Base-by-base conservation (phyloP, 2,329 filamentous ascomycete species). In the Fusarium compactum region DNA sequence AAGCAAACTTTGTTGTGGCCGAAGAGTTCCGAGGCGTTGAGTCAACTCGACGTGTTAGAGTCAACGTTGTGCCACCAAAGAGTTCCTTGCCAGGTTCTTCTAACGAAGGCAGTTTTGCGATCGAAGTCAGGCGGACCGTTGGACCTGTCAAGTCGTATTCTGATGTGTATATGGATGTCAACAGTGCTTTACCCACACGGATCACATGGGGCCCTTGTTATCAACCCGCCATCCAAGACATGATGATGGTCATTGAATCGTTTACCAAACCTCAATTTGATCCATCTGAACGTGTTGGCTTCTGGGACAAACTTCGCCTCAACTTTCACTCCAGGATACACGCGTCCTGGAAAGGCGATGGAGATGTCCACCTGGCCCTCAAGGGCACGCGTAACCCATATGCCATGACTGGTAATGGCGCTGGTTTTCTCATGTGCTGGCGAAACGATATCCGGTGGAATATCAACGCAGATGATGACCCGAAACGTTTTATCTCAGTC, bases 201-300 rank as follows among this genome's bases (percentile, higher is more conserved):
- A 95, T 99, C 56, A 98, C 95, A 0, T 99, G 96, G 97, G 95
- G 95, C 10, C 95, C 96, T 47, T 97, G 95, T 4, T 99, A 98
- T 76, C 97, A 99, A 77, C 96, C 97, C 29, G 95, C 95, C 3
- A 95, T 99, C 51, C 96, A 99, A 79, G 97, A 99, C 77, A 97
- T 98, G 92, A 99, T 99, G 96, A 98, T 98, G 88, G 95, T 95
- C 27, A 92, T 99, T 66, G 96, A 99, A 80, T 95, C 93, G 4
- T 98, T 99, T 78, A 98, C 95, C 1, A 99, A 99, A 78, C 94
- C 95, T 10, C 95, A 95, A 69, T 86, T 98, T 29, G 97, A 99
- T 78, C 92, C 93, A 2, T 98, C 96, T 0, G 97, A 99, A 70
- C 88, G 92, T 59, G 94, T 97, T 48, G 96, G 96, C 5, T 99